Percentiles rank a stretch among this genome's conserved stretches.
These are phyloP conservation scores for Boechera stricta DNA, from an alignment of 345 rosid species.

Conservation along the genomic window DNA sequence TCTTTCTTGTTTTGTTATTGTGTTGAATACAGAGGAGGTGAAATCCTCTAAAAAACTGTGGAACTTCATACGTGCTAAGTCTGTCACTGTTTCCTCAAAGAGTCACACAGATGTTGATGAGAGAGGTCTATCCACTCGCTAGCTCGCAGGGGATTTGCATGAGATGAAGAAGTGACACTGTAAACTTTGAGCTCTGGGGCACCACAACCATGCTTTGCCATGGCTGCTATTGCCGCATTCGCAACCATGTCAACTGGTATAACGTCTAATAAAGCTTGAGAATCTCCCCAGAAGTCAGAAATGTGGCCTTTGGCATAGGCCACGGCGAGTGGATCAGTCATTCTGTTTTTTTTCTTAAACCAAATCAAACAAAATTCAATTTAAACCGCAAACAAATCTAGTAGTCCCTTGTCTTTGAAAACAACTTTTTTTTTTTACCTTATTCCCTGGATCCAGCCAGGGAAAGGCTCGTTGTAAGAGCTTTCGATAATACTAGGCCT, in stretches of 20 bases:
- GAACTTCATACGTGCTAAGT: neutral
- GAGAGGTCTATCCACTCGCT: constrained; percentile 8
- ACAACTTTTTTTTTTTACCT: constrained; percentile 6
- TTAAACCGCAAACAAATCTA: too few relatives aligned
- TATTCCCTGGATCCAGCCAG: constrained; percentile 88
- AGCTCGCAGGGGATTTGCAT: constrained; percentile 16
- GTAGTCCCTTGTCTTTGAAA: constrained; percentile 6
- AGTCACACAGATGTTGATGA: constrained; percentile 5
- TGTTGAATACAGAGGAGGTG: constrained; percentile 20
- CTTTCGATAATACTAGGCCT: constrained; percentile 75
- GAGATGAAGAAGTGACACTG: constrained; percentile 37
- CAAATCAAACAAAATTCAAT: too few relatives aligned
- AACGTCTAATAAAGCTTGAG: constrained; percentile 31
- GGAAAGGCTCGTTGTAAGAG: constrained; percentile 80
- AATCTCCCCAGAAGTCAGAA: constrained; percentile 41
- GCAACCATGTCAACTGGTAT: constrained; percentile 46
- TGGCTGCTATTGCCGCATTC: constrained; percentile 39
- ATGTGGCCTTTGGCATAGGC: constrained; percentile 50
- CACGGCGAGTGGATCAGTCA: constrained; percentile 48
- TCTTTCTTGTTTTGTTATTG: constrained; percentile 23
- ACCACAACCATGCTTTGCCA: constrained; percentile 40
- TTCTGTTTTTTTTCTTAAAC: constrained; percentile 24
- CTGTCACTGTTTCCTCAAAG: neutral
- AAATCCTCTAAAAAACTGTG: constrained; percentile 28
- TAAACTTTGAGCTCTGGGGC: constrained; percentile 18